Evolutionary conservation across 192 early-diverging fungal species (phyloP), one percentile per base, ranked within the genome.

Genomic region (Gigaspora rosea): DNA sequence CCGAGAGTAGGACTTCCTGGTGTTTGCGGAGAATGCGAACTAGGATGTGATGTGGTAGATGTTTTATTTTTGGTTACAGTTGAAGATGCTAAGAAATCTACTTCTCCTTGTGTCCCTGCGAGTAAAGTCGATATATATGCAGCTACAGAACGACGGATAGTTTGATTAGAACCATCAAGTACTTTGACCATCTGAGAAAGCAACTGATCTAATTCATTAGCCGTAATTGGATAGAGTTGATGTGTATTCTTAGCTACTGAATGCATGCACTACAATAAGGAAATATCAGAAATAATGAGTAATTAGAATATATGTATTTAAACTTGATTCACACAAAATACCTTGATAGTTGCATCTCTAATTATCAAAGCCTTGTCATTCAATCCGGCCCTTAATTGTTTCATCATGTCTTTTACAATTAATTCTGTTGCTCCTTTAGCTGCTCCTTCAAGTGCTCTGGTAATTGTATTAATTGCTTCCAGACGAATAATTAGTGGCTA

Each of bases 351-450:
- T 15, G 87, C 87, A 5, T 82, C 83, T 74, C 91, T 80, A 63
- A 94, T 89, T 7, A 92, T 84, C 6, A 89, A 83, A 6, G 91
- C 86, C 71, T 95, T 94, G 78, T 96, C 94, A 3, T 80, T 62
- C 56, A 96, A 72, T 9, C 91, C 91, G 15, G 82, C 18, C 35
- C 90, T 89, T 8, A 93, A 85, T 0, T 80, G 66, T 78, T 94
- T 94, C 36, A 89, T 75, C 3, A 93, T 79, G 35, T 98, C 97
- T 77, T 91, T 93, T 32, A 86, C 81, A 41, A 87, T 89, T 10
- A 82, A 58, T 32, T 97, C 97, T 5, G 78, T 82, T 13, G 89
- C 85, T 10, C 90, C 91, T 61, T 90, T 91, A 22, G 94, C 91
- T 13, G 93, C 91, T 15, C 94, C 94, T 62, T 85, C 86, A 7